These are phyloP conservation scores for Diplocarpon rosae DNA, from an alignment of 2,329 filamentous ascomycete species.

Conservation along the genomic window DNA sequence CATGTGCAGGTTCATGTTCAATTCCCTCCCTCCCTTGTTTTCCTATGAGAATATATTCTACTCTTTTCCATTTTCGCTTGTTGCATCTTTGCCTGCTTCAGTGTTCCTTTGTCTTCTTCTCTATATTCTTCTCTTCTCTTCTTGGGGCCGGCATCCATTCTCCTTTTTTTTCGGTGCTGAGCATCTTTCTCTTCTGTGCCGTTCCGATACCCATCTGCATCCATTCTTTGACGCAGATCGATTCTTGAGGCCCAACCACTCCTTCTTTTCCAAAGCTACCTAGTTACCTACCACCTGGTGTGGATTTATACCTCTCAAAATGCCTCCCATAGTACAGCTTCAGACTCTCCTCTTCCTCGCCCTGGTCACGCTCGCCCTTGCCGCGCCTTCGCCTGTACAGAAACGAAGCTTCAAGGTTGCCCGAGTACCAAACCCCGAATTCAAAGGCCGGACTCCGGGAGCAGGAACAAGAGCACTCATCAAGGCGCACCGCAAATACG, in stretches of 20 bases:
- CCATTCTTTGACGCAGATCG: slow-evolving; percentile 9
- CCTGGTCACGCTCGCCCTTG: slow-evolving; percentile 36
- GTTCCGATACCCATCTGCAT: neutral
- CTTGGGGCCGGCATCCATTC: slow-evolving; percentile 19
- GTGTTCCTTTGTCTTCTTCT: slow-evolving; percentile 15
- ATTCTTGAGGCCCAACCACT: slow-evolving; percentile 7
- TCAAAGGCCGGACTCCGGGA: slow-evolving; percentile 27
- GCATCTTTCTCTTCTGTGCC: slow-evolving; percentile 17
- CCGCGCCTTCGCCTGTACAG: slow-evolving; percentile 37
- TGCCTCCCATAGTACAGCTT: slow-evolving; percentile 25
- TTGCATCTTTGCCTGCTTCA: slow-evolving; percentile 1
- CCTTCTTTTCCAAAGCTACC: slow-evolving; percentile 11
- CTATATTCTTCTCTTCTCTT: neutral
- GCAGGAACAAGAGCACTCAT: slow-evolving; percentile 39
- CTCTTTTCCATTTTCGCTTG: too few relatives aligned
- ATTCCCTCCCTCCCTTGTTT: too few relatives aligned
- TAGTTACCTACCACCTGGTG: slow-evolving; percentile 25
- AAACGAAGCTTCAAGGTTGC: slow-evolving; percentile 27
- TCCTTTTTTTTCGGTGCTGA: slow-evolving; percentile 17
- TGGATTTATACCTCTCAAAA: slow-evolving; percentile 21
- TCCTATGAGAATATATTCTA: too few relatives aligned
- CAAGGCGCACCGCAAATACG: slow-evolving; percentile 59
- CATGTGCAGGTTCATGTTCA: too few relatives aligned
- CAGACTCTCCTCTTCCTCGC: slow-evolving; percentile 33
- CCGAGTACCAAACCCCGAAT: slow-evolving; percentile 31